These are phyloP conservation scores for Buddleja alternifolia DNA, from an alignment of 257 asterid genomes.

Conservation along the genomic window DNA sequence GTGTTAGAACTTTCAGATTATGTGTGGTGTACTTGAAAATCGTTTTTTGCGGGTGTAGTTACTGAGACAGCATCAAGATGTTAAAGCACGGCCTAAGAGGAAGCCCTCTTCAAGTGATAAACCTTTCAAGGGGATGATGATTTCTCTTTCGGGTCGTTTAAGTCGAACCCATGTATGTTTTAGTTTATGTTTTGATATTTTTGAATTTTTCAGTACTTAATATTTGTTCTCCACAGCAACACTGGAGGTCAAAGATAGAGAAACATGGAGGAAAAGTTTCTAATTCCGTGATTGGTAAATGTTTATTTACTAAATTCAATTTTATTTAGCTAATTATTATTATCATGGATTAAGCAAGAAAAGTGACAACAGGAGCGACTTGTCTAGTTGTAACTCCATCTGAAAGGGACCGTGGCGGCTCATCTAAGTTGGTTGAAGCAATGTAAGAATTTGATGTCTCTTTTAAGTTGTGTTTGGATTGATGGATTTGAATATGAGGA, in stretches of 20 bases:
- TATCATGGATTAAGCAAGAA: too few species aligned
- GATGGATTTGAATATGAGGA: too few species aligned
- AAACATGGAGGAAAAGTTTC: constrained; percentile 75
- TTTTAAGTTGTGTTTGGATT: too few species aligned
- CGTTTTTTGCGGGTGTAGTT: constrained; percentile 42
- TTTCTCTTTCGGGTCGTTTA: constrained; percentile 79
- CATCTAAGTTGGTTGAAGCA: constrained; percentile 76
- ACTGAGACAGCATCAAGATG: constrained; percentile 50
- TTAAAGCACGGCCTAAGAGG: constrained; percentile 36
- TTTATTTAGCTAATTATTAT: too few species aligned
- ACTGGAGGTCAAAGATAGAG: constrained; percentile 79
- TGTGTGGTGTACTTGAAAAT: background rate
- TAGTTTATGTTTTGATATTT: background rate
- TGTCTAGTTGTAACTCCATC: constrained; percentile 74
- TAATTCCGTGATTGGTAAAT: constrained; percentile 69
- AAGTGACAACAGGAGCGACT: constrained; percentile 74
- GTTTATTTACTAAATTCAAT: background rate
- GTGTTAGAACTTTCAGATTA: too few species aligned
- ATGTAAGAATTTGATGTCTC: constrained; percentile 60
- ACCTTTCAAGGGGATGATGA: constrained; percentile 67
- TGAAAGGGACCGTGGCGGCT: constrained; percentile 86
- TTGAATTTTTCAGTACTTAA: background rate
- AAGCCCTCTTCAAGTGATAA: constrained; percentile 35
- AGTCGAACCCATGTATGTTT: constrained; percentile 60
- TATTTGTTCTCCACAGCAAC: constrained; percentile 50